Conservation (phyloP, 2,329 filamentous ascomycete genomes). For the Aspergillus novofumigatus region DNA sequence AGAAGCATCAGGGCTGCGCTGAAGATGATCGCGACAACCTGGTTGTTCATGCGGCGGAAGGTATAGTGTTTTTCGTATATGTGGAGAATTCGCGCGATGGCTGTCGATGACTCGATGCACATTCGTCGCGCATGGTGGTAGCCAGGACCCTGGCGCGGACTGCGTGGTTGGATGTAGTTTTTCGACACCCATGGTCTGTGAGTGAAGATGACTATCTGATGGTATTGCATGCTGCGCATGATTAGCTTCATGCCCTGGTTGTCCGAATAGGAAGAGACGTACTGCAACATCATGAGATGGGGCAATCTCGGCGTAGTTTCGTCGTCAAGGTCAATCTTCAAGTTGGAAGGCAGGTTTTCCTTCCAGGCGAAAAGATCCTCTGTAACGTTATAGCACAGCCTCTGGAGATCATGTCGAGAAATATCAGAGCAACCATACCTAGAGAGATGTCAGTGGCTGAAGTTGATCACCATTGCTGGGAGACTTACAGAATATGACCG, state of each 20-base stretch:
- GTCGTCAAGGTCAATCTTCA: conserved; percentile 34
- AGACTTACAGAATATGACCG: conserved; percentile 37
- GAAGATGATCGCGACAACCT: conserved; percentile 44
- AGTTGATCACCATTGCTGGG: background rate
- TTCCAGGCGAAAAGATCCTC: conserved; percentile 41
- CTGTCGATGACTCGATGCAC: conserved; percentile 40
- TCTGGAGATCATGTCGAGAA: conserved; percentile 34
- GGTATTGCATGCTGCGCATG: conserved; percentile 38
- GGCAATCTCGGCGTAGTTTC: conserved; percentile 32
- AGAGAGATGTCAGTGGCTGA: background rate
- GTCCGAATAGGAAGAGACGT: conserved; percentile 4
- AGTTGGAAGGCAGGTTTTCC: conserved; percentile 33
- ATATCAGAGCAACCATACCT: conserved; percentile 38
- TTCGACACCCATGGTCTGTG: conserved; percentile 44
- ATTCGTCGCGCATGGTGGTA: conserved; percentile 42
- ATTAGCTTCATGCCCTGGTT: background rate
- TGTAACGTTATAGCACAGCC: conserved; percentile 32
- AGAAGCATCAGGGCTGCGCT: conserved; percentile 41
- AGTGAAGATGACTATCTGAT: conserved; percentile 43
- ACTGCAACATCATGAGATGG: conserved; percentile 42
- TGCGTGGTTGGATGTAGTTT: conserved; percentile 38
- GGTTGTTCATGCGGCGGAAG: conserved; percentile 42
- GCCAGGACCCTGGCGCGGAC: conserved; percentile 40
- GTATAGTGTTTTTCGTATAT: conserved; percentile 41
- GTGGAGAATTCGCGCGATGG: conserved; percentile 38